These are phyloP conservation scores for Jacaranda copaia DNA, from an alignment of 257 asterid species.

Conservation along the genomic window DNA sequence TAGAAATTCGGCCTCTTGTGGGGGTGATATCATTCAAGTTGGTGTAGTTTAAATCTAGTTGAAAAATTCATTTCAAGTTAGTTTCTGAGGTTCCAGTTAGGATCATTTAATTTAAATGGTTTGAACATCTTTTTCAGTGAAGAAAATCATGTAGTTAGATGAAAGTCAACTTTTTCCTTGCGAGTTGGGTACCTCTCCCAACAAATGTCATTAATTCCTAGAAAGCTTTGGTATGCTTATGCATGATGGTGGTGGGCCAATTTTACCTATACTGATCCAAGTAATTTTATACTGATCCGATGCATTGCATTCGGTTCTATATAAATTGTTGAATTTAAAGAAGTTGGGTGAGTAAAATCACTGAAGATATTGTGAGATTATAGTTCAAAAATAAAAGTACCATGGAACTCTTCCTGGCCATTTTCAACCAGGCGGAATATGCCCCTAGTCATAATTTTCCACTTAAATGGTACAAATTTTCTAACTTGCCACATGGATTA, in stretches of 20 bases:
- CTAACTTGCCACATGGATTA: too few species aligned
- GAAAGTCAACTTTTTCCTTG: constrained; percentile 5
- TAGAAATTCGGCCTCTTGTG: too few species aligned
- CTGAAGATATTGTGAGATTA: too few species aligned
- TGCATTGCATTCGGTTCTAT: too few species aligned
- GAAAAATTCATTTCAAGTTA: not conserved
- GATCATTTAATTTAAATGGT: not conserved
- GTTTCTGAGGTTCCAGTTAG: not conserved
- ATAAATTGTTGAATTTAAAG: too few species aligned
- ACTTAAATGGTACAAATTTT: too few species aligned
- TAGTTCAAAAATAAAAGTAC: too few species aligned
- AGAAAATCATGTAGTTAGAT: constrained; percentile 13
- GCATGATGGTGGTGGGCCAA: not conserved
- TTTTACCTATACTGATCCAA: not conserved
- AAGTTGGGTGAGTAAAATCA: too few species aligned
- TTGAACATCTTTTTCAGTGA: not conserved
- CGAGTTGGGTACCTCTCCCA: constrained; percentile 24
- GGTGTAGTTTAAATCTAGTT: not conserved
- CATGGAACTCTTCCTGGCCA: too few species aligned
- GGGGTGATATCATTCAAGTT: not conserved
- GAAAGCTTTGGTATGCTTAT: not conserved
- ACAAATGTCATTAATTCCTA: constrained; percentile 14
- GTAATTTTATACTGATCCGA: not conserved
- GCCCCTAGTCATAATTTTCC: too few species aligned
- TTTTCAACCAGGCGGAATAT: too few species aligned